Conservation (phyloP, 129 eudicot genomes). For the Gnaphalium uliginosum region DNA sequence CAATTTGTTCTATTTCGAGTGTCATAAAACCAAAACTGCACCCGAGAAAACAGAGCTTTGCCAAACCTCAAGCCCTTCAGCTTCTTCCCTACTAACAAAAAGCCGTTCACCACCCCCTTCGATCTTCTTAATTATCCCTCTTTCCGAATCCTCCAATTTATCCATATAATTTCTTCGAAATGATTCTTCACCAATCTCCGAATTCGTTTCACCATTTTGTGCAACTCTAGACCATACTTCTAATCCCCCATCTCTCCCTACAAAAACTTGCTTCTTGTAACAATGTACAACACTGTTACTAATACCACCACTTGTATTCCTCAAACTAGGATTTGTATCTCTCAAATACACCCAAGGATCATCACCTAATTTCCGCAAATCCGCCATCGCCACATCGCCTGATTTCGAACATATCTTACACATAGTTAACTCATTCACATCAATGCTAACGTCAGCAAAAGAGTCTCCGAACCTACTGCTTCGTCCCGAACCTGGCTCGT, state of each 20-base stretch:
- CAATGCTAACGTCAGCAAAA: conserved; percentile 80
- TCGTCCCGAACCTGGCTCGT: conserved; percentile 88
- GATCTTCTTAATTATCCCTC: conserved; percentile 72
- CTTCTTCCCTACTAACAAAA: conserved; percentile 81
- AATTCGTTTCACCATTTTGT: conserved; percentile 28
- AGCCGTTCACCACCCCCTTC: conserved; percentile 95
- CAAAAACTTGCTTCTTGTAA: conserved; percentile 68
- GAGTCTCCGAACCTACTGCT: conserved; percentile 88
- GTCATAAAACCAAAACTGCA: conserved; percentile 44
- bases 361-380: conserved; percentile 63
- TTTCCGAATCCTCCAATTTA: conserved; percentile 59
- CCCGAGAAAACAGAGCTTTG: conserved; percentile 74
- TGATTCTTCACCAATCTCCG: conserved; percentile 42
- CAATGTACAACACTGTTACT: conserved; percentile 55
- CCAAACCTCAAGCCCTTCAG: conserved; percentile 98
- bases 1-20: background rate
- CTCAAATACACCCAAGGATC: conserved; percentile 93
- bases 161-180: conserved; percentile 86
- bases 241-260: conserved; percentile 81
- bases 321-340: conserved; percentile 78
- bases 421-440: conserved; percentile 41
- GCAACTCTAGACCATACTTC: conserved; percentile 88
- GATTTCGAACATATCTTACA: conserved; percentile 79
- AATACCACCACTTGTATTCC: conserved; percentile 45
- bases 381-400: conserved; percentile 84